phyloP scores from a whole-genome alignment of 768 basidiomycete species.

The Rossbeevera mucosa region DNA sequence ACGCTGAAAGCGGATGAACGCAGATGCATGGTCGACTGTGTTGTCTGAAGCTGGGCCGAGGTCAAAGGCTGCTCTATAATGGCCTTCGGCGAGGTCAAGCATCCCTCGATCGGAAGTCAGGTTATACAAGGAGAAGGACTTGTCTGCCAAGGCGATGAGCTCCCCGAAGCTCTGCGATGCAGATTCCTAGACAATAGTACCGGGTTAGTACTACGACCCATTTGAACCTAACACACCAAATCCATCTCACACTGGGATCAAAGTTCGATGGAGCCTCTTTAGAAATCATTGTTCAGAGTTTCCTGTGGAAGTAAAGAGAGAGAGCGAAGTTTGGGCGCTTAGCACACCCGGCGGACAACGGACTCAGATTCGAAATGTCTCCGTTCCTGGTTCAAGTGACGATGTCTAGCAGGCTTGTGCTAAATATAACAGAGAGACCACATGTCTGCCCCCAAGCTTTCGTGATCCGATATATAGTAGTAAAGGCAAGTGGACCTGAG shows the following conservation, averaged over 20 bases:
- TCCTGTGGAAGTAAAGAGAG: background rate
- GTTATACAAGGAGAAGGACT: constrained; percentile 7
- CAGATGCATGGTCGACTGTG: background rate
- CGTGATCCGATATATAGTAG: too few species aligned
- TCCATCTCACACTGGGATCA: constrained; percentile 2
- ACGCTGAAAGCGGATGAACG: constrained; percentile 12
- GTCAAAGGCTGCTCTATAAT: constrained; percentile 17
- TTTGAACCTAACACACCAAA: background rate
- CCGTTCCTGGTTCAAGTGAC: background rate
- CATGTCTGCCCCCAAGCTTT: too few species aligned
- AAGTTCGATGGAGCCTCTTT: background rate
- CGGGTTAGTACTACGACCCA: background rate
- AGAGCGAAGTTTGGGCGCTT: background rate
- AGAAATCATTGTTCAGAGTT: background rate
- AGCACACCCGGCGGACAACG: background rate
- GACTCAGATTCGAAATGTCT: background rate
- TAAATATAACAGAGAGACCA: background rate
- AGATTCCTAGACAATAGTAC: background rate
- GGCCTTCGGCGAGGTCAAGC: constrained; percentile 9
- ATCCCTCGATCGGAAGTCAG: background rate
- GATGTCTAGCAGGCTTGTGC: background rate
- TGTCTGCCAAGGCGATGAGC: constrained; percentile 8
- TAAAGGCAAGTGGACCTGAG: too few species aligned
- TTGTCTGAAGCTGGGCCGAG: constrained; percentile 8
- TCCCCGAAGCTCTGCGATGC: constrained; percentile 25